These are phyloP conservation scores for Globisporangium cederbergense DNA, from an alignment of 352 stramenopile genomes.

Conservation along the genomic window DNA sequence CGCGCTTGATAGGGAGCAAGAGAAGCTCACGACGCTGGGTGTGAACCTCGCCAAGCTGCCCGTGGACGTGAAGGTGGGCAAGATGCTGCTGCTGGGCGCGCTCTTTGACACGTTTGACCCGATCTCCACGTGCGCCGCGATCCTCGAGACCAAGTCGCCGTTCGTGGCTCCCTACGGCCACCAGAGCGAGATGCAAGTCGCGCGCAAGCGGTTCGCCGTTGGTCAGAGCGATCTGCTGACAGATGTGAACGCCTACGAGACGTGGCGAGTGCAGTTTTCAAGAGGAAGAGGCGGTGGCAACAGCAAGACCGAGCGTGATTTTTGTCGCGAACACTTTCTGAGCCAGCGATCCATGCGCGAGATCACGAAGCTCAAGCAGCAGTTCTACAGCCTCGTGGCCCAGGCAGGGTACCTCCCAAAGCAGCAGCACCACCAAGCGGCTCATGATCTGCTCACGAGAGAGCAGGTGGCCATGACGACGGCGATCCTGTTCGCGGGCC, in stretches of 20 bases:
- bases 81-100: conserved; percentile 95
- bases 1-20: conserved; percentile 58
- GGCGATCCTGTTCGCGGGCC: conserved; percentile 66
- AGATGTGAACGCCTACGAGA: conserved; percentile 73
- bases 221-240: conserved; percentile 70
- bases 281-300: conserved; percentile 10
- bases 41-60: conserved; percentile 91
- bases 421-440: neutral
- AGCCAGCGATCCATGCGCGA: conserved; percentile 53
- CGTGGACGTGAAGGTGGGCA: conserved; percentile 96
- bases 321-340: conserved; percentile 70
- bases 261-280: conserved; percentile 37
- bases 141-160: conserved; percentile 79
- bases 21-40: conserved; percentile 92
- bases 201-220: conserved; percentile 53
- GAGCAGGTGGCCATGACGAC: conserved; percentile 58
- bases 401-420: conserved; percentile 60
- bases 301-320: conserved; percentile 46
- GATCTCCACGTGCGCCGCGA: conserved; percentile 61
- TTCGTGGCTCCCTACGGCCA: conserved; percentile 76
- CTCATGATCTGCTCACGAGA: conserved; percentile 31
- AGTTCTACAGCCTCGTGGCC: conserved; percentile 62
- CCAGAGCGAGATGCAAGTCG: conserved; percentile 64
- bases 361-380: conserved; percentile 71
- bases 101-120: conserved; percentile 90